Percentiles rank a stretch among this genome's conserved stretches.
Evolutionary conservation across 768 basidiomycete species (phyloP).

Genomic region (Serpula lacrymans): DNA sequence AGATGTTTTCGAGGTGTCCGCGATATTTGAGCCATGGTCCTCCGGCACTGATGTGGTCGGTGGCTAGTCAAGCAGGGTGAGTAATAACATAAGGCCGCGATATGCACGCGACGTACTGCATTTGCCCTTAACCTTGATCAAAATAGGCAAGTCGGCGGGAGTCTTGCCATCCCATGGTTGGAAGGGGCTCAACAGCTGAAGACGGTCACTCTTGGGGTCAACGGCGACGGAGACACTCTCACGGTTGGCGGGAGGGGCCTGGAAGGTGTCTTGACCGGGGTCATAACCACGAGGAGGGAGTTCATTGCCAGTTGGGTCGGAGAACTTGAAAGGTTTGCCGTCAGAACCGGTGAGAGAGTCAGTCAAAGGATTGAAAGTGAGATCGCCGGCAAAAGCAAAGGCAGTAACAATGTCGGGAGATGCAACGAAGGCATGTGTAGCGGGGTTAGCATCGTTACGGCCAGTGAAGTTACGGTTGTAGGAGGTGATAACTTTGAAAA

Average conservation of each 20-base stretch:
- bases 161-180: constrained; percentile 91
- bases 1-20: constrained; percentile 98
- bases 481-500: constrained; percentile 81
- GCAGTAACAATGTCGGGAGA: constrained; percentile 96
- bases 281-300: constrained; percentile 96
- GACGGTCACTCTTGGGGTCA: constrained; percentile 79
- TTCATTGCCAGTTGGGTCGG: constrained; percentile 85
- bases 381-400: constrained; percentile 89
- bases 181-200: constrained; percentile 90
- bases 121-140: constrained; percentile 99
- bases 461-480: constrained; percentile 99
- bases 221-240: constrained; percentile 84
- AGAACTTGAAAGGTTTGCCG: constrained; percentile 97
- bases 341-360: constrained; percentile 85
- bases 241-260: constrained; percentile 86
- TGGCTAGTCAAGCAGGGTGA: constrained; percentile 41
- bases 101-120: constrained; percentile 66
- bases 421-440: constrained; percentile 94
- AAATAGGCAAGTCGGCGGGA: constrained; percentile 80
- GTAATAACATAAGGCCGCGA: not conserved
- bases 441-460: constrained; percentile 98
- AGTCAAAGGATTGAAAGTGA: constrained; percentile 95
- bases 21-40: constrained; percentile 99
- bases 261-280: constrained; percentile 96
- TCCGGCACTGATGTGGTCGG: constrained; percentile 95